Conservation (phyloP, 148 eudicot species). For the Rhododendron kiyosumense region DNA sequence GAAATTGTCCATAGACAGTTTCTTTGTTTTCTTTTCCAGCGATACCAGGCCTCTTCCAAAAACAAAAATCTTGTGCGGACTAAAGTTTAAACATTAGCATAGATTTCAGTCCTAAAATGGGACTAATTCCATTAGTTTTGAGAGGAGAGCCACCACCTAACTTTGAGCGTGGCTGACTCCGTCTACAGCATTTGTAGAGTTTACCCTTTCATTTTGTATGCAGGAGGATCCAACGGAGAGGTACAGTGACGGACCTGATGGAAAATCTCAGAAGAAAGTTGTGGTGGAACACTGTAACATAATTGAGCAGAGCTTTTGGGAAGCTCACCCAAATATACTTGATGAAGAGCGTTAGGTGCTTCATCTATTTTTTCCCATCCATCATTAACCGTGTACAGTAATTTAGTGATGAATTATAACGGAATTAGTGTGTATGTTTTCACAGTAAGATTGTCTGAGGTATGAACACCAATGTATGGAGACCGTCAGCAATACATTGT, state of each 20-base stretch:
- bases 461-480: too few relatives aligned
- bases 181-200: neutral
- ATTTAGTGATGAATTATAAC: neutral
- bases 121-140: neutral
- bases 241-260: neutral
- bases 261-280: slow-evolving; percentile 25
- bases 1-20: too few relatives aligned
- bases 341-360: slow-evolving; percentile 4
- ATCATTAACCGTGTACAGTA: neutral
- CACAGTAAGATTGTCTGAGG: too few relatives aligned
- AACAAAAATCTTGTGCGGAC: neutral
- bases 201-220: slow-evolving; percentile 2
- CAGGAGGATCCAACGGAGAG: slow-evolving; percentile 22
- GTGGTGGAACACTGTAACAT: slow-evolving; percentile 56
- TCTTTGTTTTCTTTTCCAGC: too few relatives aligned
- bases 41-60: too few relatives aligned
- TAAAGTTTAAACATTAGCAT: neutral
- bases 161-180: neutral
- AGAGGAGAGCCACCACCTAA: neutral
- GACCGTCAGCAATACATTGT: too few relatives aligned
- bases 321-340: slow-evolving; percentile 50
- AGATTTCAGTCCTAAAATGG: neutral
- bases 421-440: neutral
- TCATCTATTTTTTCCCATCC: neutral
- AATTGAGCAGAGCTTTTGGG: slow-evolving; percentile 63